Evolutionary conservation across 495 filamentous ascomycete genomes (phyloP).

Genomic region (Neurospora sublineolata): DNA sequence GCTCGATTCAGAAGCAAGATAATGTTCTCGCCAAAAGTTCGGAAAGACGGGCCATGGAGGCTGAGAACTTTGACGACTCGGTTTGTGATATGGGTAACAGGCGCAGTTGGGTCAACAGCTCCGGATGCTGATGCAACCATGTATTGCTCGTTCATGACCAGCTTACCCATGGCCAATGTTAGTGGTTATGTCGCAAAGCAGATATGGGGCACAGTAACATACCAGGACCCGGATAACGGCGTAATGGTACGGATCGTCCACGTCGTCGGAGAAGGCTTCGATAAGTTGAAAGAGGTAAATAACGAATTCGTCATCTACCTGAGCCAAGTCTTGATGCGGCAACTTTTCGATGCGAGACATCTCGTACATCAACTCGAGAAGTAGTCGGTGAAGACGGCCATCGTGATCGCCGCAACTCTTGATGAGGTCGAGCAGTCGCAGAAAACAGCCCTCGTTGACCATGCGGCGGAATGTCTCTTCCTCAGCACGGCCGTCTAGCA

Average conservation of each 20-base stretch:
- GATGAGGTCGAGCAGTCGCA: slow-evolving; percentile 73
- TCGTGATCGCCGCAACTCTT: slow-evolving; percentile 50
- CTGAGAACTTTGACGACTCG: slow-evolving; percentile 84
- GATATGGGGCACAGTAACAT: slow-evolving; percentile 13
- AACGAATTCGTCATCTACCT: slow-evolving; percentile 76
- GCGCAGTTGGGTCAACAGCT: slow-evolving; percentile 40
- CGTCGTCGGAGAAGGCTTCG: slow-evolving; percentile 80
- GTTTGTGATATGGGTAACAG: slow-evolving; percentile 59
- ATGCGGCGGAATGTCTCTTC: slow-evolving; percentile 74
- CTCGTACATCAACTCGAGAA: slow-evolving; percentile 88
- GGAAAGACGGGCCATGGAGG: slow-evolving; percentile 64
- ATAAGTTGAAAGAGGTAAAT: slow-evolving; percentile 77
- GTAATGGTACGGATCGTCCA: slow-evolving; percentile 91
- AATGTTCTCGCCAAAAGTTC: slow-evolving; percentile 95
- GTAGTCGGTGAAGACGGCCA: slow-evolving; percentile 60
- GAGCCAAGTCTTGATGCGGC: slow-evolving; percentile 63
- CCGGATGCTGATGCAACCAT: slow-evolving; percentile 63
- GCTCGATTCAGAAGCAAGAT: slow-evolving; percentile 94
- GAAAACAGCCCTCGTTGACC: slow-evolving; percentile 75
- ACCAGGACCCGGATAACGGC: slow-evolving; percentile 88
- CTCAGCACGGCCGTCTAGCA: slow-evolving; percentile 76
- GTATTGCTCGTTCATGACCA: slow-evolving; percentile 96
- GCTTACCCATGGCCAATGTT: slow-evolving; percentile 34
- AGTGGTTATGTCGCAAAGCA: background rate
- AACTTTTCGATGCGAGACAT: slow-evolving; percentile 89